Evolutionary conservation across 495 filamentous ascomycete genomes (phyloP).

Genomic region (Penicillium herquei): DNA sequence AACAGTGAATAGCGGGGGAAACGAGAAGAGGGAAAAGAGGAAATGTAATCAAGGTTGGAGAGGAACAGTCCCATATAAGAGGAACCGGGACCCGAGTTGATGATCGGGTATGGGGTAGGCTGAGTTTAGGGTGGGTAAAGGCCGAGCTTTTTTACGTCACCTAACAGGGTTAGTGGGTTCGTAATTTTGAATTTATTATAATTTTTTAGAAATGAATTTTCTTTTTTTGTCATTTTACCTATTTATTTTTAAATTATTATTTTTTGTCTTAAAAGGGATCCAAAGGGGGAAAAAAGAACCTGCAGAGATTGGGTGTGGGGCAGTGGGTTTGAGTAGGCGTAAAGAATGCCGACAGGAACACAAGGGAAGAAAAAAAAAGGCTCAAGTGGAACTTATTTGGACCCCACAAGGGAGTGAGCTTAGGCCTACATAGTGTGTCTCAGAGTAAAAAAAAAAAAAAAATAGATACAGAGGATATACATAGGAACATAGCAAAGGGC

Average conservation of each 20-base stretch:
- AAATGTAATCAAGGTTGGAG: constrained; percentile 12
- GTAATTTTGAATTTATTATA: constrained; percentile 10
- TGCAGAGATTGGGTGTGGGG: constrained; percentile 31
- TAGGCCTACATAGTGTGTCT: constrained; percentile 13
- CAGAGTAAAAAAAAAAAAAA: constrained; percentile 12
- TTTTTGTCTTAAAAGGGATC: neutral
- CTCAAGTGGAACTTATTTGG: constrained; percentile 14
- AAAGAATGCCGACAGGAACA: constrained; percentile 28
- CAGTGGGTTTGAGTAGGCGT: constrained; percentile 17
- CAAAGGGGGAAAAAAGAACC: constrained; percentile 13
- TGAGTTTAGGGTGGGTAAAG: constrained; percentile 21
- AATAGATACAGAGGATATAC: constrained; percentile 2
- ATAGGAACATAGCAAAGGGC: neutral
- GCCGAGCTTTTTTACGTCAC: constrained; percentile 34
- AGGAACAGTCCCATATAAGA: constrained; percentile 23
- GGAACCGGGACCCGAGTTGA: constrained; percentile 22
- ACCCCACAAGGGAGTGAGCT: constrained; percentile 24
- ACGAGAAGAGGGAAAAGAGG: constrained; percentile 5
- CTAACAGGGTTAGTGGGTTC: constrained; percentile 22
- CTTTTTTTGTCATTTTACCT: constrained; percentile 10
- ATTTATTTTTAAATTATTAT: constrained; percentile 3
- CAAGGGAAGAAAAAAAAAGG: constrained; percentile 11
- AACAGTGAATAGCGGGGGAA: constrained; percentile 1
- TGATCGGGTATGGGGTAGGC: constrained; percentile 31
- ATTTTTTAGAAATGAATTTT: constrained; percentile 3